A percentile compares a stretch with the other conserved stretches of the same genome.
phyloP scores from a whole-genome alignment of 495 filamentous ascomycete species.

The Neurospora sp. region DNA sequence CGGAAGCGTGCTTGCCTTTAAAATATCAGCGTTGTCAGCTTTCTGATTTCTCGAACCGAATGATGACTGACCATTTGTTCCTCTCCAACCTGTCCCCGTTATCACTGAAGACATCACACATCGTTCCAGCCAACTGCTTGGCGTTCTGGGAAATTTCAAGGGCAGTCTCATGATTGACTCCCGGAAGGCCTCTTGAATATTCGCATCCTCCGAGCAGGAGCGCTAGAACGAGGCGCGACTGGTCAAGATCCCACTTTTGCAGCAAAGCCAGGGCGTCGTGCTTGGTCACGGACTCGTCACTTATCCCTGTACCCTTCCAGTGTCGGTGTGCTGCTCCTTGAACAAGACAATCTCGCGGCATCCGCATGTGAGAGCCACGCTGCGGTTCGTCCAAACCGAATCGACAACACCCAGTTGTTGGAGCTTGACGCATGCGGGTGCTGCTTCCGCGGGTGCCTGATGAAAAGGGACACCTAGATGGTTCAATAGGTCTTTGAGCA shows the following conservation, averaged over 20 bases:
- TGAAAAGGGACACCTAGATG: neutral
- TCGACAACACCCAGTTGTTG: neutral
- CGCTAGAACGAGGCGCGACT: neutral
- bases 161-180: neutral
- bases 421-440: neutral
- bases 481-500: neutral
- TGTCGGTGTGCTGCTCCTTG: neutral
- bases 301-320: neutral
- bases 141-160: neutral
- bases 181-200: neutral
- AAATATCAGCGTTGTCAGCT: neutral
- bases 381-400: neutral
- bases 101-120: neutral
- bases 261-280: neutral
- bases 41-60: neutral
- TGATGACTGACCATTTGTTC: neutral
- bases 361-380: neutral
- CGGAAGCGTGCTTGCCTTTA: neutral
- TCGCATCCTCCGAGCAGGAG: slow-evolving; percentile 1
- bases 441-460: neutral
- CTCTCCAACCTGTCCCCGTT: neutral
- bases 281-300: neutral
- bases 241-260: neutral
- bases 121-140: neutral
- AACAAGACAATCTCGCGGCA: neutral